Conservation (phyloP, 352 stramenopile species). For the Phytophthora europaea region DNA sequence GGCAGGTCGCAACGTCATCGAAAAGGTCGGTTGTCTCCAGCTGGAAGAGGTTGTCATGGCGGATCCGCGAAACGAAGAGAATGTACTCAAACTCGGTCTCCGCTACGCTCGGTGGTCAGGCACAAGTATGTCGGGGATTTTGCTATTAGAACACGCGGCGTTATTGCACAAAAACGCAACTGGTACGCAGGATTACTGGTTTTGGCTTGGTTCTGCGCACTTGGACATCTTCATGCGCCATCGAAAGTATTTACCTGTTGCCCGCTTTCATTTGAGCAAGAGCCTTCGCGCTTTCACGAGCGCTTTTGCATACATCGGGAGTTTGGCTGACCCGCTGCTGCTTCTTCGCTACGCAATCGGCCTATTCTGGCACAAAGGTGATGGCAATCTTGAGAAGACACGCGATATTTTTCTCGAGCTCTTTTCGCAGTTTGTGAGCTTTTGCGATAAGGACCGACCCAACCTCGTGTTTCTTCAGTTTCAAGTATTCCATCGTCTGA, state of each 20-base stretch:
- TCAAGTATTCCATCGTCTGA: conserved; percentile 64
- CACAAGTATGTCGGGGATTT: conserved; percentile 62
- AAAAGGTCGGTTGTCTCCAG: conserved; percentile 77
- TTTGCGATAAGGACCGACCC: conserved; percentile 68
- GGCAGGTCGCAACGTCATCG: conserved; percentile 55
- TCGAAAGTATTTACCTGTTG: conserved; percentile 68
- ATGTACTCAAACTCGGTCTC: conserved; percentile 66
- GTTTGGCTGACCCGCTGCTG: conserved; percentile 64
- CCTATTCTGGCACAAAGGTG: conserved; percentile 64
- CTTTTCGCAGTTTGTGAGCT: conserved; percentile 62
- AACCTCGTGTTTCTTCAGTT: conserved; percentile 75
- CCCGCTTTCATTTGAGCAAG: conserved; percentile 62
- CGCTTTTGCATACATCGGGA: conserved; percentile 73
- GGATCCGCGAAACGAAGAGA: conserved; percentile 48
- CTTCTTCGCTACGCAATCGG: conserved; percentile 72
- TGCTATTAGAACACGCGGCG: conserved; percentile 67
- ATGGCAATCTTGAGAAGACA: conserved; percentile 61
- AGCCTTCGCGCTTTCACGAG: conserved; percentile 66
- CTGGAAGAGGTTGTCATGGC: conserved; percentile 71
- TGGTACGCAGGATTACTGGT: conserved; percentile 75
- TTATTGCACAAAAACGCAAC: conserved; percentile 50
- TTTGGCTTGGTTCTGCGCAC: conserved; percentile 69
- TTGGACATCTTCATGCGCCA: conserved; percentile 71
- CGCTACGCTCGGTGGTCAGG: conserved; percentile 64
- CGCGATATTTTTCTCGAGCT: conserved; percentile 69